A percentile compares a stretch with the other conserved stretches of the same genome.
phyloP scores from a whole-genome alignment of 306 rosid genomes.

The Cicer arietinum region DNA sequence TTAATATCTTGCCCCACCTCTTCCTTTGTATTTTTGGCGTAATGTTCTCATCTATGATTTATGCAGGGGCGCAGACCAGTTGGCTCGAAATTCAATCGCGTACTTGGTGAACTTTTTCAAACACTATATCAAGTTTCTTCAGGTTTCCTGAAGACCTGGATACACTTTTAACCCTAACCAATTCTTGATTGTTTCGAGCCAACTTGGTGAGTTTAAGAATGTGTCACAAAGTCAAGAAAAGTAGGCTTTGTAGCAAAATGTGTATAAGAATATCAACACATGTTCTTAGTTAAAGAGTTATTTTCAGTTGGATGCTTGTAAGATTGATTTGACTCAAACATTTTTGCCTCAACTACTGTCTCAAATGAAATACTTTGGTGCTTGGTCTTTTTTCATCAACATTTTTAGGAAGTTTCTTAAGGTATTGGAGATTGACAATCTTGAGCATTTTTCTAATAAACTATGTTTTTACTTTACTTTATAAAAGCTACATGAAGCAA shows the following conservation, averaged over 20 bases:
- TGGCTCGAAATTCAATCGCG: slow-evolving; percentile 79
- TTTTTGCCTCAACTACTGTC: slow-evolving; percentile 25
- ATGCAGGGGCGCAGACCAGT: slow-evolving; percentile 75
- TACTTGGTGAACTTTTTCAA: slow-evolving; percentile 62
- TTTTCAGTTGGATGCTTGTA: slow-evolving; percentile 32
- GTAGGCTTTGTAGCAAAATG: slow-evolving; percentile 22
- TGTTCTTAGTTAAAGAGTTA: slow-evolving; percentile 30
- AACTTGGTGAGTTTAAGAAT: slow-evolving; percentile 63
- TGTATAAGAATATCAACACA: slow-evolving; percentile 30
- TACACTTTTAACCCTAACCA: slow-evolving; percentile 58
- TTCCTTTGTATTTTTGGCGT: slow-evolving; percentile 29
- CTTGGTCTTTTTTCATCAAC: slow-evolving; percentile 12
- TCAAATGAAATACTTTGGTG: slow-evolving; percentile 25
- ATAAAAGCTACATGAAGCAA: slow-evolving; percentile 90
- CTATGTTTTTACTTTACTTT: slow-evolving; percentile 42
- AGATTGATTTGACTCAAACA: slow-evolving; percentile 15
- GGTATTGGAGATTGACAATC: slow-evolving; percentile 25
- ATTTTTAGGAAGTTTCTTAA: slow-evolving; percentile 20
- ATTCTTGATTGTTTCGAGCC: slow-evolving; percentile 73
- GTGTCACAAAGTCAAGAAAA: slow-evolving; percentile 32
- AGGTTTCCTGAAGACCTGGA: slow-evolving; percentile 78
- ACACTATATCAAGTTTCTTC: slow-evolving; percentile 57
- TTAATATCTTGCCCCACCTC: slow-evolving; percentile 6
- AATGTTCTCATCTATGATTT: slow-evolving; percentile 54
- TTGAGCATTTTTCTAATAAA: slow-evolving; percentile 42